These are phyloP conservation scores for Fusarium gaditjirri DNA, from an alignment of 2,329 filamentous ascomycete genomes.

Conservation along the genomic window DNA sequence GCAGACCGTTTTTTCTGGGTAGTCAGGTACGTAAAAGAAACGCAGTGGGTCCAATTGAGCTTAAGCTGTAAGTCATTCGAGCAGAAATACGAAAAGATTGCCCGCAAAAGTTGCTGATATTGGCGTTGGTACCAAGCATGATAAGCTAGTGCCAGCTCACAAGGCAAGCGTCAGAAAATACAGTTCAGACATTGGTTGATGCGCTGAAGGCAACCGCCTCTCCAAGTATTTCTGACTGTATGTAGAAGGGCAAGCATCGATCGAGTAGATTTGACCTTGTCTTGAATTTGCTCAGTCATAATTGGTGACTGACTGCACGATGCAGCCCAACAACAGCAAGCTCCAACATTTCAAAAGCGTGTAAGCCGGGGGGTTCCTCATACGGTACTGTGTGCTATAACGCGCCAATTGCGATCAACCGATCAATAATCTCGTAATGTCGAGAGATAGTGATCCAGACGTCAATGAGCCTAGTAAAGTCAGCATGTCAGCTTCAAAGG, in stretches of 20 bases:
- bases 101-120: conserved; percentile 9
- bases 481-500: conserved; percentile 25
- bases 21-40: conserved; percentile 24
- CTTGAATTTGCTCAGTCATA: conserved; percentile 6
- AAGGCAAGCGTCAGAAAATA: conserved; percentile 21
- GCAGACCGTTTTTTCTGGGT: conserved; percentile 2
- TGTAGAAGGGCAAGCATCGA: conserved; percentile 1
- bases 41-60: conserved; percentile 18
- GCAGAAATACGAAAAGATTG: conserved; percentile 32
- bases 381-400: background rate
- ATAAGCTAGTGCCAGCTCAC: conserved; percentile 34
- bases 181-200: conserved; percentile 20
- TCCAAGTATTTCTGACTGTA: conserved; percentile 1
- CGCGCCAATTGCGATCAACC: conserved; percentile 8
- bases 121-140: conserved; percentile 5
- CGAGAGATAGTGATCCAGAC: conserved; percentile 5
- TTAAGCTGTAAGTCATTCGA: conserved; percentile 5
- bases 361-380: conserved; percentile 12
- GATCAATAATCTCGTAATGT: background rate
- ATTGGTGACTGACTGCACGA: background rate
- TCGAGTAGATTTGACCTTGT: conserved; percentile 1
- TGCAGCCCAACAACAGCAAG: conserved; percentile 6
- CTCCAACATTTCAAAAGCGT: conserved; percentile 14
- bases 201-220: background rate
- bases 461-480: background rate